phyloP scores from a whole-genome alignment of 2,329 filamentous ascomycete species.

The Xylaria sp. region DNA sequence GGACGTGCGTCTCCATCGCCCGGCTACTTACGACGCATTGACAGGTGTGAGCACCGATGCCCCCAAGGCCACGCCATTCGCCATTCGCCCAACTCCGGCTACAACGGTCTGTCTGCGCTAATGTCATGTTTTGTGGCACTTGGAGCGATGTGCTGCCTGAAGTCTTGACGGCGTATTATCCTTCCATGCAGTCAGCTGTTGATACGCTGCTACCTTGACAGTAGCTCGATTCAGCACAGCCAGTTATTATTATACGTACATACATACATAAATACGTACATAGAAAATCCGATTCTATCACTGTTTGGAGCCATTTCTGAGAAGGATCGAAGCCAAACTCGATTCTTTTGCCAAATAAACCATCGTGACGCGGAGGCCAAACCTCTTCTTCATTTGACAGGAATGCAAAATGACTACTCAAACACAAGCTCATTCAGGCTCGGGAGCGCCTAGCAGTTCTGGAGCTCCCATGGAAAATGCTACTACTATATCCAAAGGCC shows the following conservation, averaged over 20 bases:
- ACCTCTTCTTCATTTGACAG: conserved; percentile 9
- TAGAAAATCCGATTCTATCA: conserved; percentile 8
- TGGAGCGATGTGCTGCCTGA: conserved; percentile 34
- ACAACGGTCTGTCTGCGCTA: conserved; percentile 31
- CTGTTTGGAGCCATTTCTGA: conserved; percentile 21
- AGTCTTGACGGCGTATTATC: conserved; percentile 29
- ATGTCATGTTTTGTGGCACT: conserved; percentile 34
- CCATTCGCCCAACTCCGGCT: conserved; percentile 35
- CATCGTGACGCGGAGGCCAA: conserved; percentile 12
- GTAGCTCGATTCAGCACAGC: conserved; percentile 17
- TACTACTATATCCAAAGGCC: conserved; percentile 4
- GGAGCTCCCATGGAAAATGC: conserved; percentile 6
- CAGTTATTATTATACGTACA: conserved; percentile 2
- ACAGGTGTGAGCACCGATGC: conserved; percentile 28
- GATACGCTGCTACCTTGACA: conserved; percentile 29
- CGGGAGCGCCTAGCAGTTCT: conserved; percentile 10
- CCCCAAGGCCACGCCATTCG: conserved; percentile 20
- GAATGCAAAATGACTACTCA: conserved; percentile 32
- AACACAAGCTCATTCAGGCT: conserved; percentile 19
- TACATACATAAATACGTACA: not conserved
- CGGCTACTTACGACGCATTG: conserved; percentile 32
- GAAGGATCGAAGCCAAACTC: conserved; percentile 5
- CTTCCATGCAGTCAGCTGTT: conserved; percentile 26
- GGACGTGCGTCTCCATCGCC: conserved; percentile 33
- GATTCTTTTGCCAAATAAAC: conserved; percentile 6